Evolutionary conservation across 208 protist genomes (phyloP).

Genomic region (Crithidia thermophila): DNA sequence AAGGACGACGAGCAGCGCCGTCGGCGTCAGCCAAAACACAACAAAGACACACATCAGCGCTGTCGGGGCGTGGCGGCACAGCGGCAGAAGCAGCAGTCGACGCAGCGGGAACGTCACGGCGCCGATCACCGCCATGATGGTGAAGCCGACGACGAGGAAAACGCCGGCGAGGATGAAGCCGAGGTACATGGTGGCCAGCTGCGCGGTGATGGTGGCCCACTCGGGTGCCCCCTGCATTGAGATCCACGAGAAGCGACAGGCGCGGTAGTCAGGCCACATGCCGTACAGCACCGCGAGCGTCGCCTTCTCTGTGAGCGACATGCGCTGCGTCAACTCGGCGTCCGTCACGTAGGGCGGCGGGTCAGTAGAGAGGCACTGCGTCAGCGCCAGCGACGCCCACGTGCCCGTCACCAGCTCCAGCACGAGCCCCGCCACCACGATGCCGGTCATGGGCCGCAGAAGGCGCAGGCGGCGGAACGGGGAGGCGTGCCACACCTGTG

Average conservation of each 20-base stretch:
- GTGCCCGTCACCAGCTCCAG: slow-evolving; percentile 43
- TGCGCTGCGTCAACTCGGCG: slow-evolving; percentile 52
- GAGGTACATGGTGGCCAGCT: slow-evolving; percentile 55
- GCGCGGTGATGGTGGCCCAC: slow-evolving; percentile 47
- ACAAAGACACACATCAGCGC: slow-evolving; percentile 19
- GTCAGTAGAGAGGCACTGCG: slow-evolving; percentile 49
- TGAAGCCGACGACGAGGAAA: slow-evolving; percentile 33
- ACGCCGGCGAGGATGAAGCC: slow-evolving; percentile 41
- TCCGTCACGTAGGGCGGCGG: slow-evolving; percentile 39
- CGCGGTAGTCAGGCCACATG: slow-evolving; percentile 49
- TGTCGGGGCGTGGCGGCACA: slow-evolving; percentile 15
- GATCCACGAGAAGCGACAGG: slow-evolving; percentile 79
- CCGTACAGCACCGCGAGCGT: slow-evolving; percentile 54
- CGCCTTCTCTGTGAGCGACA: slow-evolving; percentile 62
- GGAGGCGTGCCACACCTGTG: slow-evolving; percentile 14
- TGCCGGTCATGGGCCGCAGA: slow-evolving; percentile 22
- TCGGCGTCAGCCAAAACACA: slow-evolving; percentile 49
- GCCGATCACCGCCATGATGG: slow-evolving; percentile 17
- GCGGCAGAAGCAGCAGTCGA: slow-evolving; percentile 27
- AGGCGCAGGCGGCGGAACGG: slow-evolving; percentile 24
- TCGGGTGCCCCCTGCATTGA: slow-evolving; percentile 49
- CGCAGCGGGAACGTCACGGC: slow-evolving; percentile 31
- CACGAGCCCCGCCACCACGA: slow-evolving; percentile 33
- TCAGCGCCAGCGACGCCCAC: slow-evolving; percentile 38
- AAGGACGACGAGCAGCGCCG: slow-evolving; percentile 31